These are phyloP conservation scores for Suillus fuscotomentosus DNA, from an alignment of 768 basidiomycete genomes.

Conservation along the genomic window DNA sequence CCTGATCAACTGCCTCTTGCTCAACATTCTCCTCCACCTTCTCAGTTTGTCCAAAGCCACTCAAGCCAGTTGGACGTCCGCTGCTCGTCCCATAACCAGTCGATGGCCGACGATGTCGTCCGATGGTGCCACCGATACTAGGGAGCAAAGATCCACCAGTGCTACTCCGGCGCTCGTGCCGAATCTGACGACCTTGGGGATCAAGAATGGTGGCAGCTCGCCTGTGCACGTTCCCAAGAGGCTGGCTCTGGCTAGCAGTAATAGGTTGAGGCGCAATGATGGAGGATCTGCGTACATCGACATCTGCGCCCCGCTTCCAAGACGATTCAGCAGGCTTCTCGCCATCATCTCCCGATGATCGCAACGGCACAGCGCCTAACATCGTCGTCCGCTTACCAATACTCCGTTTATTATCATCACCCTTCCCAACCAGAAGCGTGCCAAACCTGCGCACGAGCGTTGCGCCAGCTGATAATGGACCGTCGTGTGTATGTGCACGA, in stretches of 20 bases:
- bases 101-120: conserved; percentile 69
- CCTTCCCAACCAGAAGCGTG: conserved; percentile 55
- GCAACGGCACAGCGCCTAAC: conserved; percentile 39
- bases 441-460: conserved; percentile 80
- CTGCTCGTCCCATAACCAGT: conserved; percentile 49
- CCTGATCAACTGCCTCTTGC: conserved; percentile 34
- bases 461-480: conserved; percentile 54
- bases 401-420: conserved; percentile 41
- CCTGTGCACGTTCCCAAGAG: conserved; percentile 59
- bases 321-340: conserved; percentile 27
- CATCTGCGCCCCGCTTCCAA: conserved; percentile 14
- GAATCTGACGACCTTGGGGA: conserved; percentile 55
- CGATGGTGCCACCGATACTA: conserved; percentile 53
- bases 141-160: conserved; percentile 61
- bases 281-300: conserved; percentile 19
- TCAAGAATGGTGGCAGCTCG: conserved; percentile 79
- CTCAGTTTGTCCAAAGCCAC: conserved; percentile 50
- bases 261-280: conserved; percentile 31
- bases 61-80: conserved; percentile 35
- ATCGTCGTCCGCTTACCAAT: conserved; percentile 50
- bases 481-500: conserved; percentile 17
- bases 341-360: conserved; percentile 37
- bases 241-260: conserved; percentile 51
- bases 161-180: conserved; percentile 77
- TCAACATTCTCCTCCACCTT: conserved; percentile 50